Percentiles rank a stretch among this genome's conserved stretches.
Evolutionary conservation across 805 yeast species (phyloP).

Genomic region (Candida cerambycidarum): DNA sequence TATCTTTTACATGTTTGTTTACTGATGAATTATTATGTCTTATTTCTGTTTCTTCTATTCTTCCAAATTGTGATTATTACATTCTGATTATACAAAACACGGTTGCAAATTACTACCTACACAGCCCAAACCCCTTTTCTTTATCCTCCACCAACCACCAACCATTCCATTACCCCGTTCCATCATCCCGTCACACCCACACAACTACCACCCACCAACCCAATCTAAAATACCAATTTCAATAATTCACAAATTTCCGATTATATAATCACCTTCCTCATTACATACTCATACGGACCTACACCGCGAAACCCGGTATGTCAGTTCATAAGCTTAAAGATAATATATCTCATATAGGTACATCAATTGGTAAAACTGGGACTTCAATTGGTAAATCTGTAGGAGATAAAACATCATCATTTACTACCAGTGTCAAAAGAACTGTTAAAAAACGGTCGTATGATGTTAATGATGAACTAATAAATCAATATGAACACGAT

Average conservation of each 20-base stretch:
- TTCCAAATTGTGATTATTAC: too few relatives aligned
- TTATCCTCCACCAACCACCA: too few relatives aligned
- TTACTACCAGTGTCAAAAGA: conserved; percentile 12
- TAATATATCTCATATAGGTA: conserved; percentile 15
- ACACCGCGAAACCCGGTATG: conserved; percentile 10
- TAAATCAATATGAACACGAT: conserved; percentile 46
- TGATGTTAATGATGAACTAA: conserved; percentile 37
- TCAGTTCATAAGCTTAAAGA: conserved; percentile 14
- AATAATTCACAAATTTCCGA: too few relatives aligned
- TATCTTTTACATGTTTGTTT: too few relatives aligned
- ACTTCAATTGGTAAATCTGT: conserved; percentile 12
- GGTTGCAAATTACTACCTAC: too few relatives aligned
- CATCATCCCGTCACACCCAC: too few relatives aligned
- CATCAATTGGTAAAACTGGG: conserved; percentile 14
- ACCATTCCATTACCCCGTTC: too few relatives aligned
- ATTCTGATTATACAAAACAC: too few relatives aligned
- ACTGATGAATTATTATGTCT: too few relatives aligned
- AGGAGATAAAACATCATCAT: conserved; percentile 7
- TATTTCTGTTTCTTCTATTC: too few relatives aligned
- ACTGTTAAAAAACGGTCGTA: conserved; percentile 10
- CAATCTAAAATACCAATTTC: not conserved
- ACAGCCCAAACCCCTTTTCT: too few relatives aligned
- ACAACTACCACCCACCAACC: too few relatives aligned
- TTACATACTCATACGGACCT: not conserved
- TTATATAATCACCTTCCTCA: not conserved